Percentiles rank a stretch among this genome's conserved stretches.
Conservation (phyloP, 257 asterid genomes). For the Verbena officinalis region DNA sequence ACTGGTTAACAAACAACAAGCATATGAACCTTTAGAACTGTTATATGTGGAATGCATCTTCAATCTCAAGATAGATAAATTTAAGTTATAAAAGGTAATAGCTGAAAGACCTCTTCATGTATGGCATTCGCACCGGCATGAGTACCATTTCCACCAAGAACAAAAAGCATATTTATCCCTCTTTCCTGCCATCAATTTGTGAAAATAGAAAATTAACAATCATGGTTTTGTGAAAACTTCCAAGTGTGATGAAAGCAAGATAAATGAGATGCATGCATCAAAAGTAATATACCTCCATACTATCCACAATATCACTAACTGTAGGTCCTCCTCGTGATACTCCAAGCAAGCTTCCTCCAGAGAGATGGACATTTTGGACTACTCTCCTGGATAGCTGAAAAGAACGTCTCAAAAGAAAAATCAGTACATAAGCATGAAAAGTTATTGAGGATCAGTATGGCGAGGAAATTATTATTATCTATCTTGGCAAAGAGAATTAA, state of each 20-base stretch:
- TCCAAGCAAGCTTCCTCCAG: conserved; percentile 97
- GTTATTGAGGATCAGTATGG: too few species aligned
- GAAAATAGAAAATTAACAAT: conserved; percentile 23
- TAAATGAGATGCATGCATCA: too few species aligned
- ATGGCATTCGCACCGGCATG: conserved; percentile 99
- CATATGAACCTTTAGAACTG: too few species aligned
- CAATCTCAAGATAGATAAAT: too few species aligned
- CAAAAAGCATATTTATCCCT: conserved; percentile 93
- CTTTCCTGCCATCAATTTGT: conserved; percentile 80
- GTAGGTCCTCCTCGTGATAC: conserved; percentile 97
- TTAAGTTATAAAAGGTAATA: conserved; percentile 17
- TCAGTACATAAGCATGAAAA: too few species aligned
- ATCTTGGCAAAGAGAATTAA: too few species aligned
- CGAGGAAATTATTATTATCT: too few species aligned
- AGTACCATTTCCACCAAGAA: conserved; percentile 98
- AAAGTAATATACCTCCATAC: conserved; percentile 63
- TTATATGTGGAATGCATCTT: too few species aligned
- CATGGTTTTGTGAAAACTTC: conserved; percentile 15
- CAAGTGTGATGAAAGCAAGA: conserved; percentile 1
- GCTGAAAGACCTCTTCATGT: conserved; percentile 74
- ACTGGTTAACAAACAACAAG: conserved; percentile 42
- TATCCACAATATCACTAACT: conserved; percentile 80
- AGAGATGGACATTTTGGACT: conserved; percentile 92
- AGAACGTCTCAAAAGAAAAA: neutral
- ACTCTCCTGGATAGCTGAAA: conserved; percentile 50